Evolutionary conservation across 2,329 filamentous ascomycete species (phyloP), one percentile per base, ranked within the genome.

Genomic region (Stenocarpella maydis): DNA sequence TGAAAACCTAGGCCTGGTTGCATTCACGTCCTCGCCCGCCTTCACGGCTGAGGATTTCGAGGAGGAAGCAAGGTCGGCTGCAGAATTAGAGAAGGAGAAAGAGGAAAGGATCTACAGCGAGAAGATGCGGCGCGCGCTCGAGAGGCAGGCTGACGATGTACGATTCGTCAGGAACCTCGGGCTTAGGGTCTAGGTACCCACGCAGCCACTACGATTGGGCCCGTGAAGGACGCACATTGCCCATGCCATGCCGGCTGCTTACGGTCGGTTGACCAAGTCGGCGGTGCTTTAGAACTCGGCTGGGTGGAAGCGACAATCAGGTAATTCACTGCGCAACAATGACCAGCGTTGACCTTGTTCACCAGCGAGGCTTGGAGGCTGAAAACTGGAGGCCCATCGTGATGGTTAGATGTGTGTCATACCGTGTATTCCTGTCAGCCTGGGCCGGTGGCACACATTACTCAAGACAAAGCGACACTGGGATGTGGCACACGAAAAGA

Each of bases 141-240:
- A 93, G 80, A 84, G 85, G 73, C 93, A 97, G 80, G 93, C 93
- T 12, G 89, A 94, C 77, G 93, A 96, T 78, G 88, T 92, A 69
- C 85, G 90, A 73, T 94, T 93, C 79, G 87, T 95, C 78, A 87
- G 87, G 72, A 88, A 89, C 31, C 83, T 94, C 74, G 91, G 77
- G 21, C 89, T 78, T 82, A 80, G 70, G 76, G 76, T 66, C 75
- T 74, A 71, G 69, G 26, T 45, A 53, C 37, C 37, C 37, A 39
- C 26, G 39, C 26, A 45, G 31, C 47, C 41, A 24, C n/a, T 39
- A 21, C 37, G 4, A 41, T 54, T 26, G 14, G 19, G 34, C 17
- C 67, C 67, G 31, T 58, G 65, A 50, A 41, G 17, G 31, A 39
- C 19, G 21, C 26, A 37, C 7, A 37, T 28, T 7, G 47, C 14